These are phyloP conservation scores for Sugiyamaella boreocaroliniensis DNA, from an alignment of 805 yeast species.

Conservation along the genomic window DNA sequence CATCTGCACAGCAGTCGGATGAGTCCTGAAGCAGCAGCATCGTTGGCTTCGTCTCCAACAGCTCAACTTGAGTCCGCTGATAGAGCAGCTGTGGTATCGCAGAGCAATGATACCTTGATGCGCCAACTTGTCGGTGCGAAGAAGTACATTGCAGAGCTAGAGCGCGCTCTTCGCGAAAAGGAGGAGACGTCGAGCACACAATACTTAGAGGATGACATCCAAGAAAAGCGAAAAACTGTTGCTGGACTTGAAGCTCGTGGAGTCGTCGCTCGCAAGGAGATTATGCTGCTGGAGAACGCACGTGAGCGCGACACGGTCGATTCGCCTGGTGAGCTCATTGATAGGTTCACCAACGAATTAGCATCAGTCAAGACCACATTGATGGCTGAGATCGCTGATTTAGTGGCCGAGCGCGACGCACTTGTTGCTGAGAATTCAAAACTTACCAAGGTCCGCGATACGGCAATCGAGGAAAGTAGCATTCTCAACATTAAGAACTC, in stretches of 20 bases:
- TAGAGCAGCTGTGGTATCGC: neutral
- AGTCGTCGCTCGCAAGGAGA: slow-evolving; percentile 33
- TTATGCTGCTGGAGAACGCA: slow-evolving; percentile 37
- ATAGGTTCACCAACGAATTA: slow-evolving; percentile 40
- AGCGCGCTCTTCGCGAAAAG: slow-evolving; percentile 15
- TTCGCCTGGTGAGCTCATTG: slow-evolving; percentile 21
- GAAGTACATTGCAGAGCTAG: slow-evolving; percentile 25
- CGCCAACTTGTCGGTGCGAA: slow-evolving; percentile 25
- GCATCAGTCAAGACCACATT: slow-evolving; percentile 42
- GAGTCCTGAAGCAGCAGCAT: neutral
- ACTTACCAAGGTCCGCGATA: slow-evolving; percentile 23
- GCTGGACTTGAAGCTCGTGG: slow-evolving; percentile 31
- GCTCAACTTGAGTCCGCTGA: neutral
- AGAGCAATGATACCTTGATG: slow-evolving; percentile 9
- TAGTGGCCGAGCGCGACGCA: slow-evolving; percentile 26
- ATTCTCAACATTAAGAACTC: slow-evolving; percentile 29
- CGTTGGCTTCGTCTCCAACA: neutral
- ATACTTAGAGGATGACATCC: slow-evolving; percentile 16
- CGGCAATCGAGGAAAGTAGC: slow-evolving; percentile 28
- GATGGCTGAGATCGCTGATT: slow-evolving; percentile 37
- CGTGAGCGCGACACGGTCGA: slow-evolving; percentile 26
- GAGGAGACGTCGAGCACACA: slow-evolving; percentile 8
- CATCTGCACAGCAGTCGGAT: slow-evolving; percentile 1
- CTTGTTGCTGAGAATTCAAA: slow-evolving; percentile 27
- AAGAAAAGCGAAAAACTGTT: slow-evolving; percentile 30